Evolutionary conservation across 2,329 filamentous ascomycete species (phyloP), one percentile per base, ranked within the genome.

Genomic region (Aspergillus sp.): DNA sequence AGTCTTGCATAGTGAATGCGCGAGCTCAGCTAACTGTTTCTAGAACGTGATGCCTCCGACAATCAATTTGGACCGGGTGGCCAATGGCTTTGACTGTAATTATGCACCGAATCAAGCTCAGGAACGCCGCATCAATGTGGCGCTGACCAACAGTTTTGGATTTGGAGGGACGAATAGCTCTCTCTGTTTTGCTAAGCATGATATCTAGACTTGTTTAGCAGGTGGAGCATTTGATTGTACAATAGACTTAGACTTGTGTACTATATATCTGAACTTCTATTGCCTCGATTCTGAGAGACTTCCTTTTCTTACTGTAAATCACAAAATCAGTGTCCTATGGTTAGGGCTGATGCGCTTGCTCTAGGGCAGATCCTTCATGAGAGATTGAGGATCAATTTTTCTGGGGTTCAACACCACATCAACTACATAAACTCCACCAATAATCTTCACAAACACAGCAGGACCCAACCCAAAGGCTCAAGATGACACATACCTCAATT

Each of bases 151-250:
- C 72, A 98, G 94, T 74, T 99, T 99, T 79, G 95, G 95, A 0
- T 99, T 99, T 80, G 95, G 95, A 11, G 95, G 95, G 17, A 98
- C 94, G 1, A 99, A 99, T 79, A 93, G 94, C 47, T 93, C 88
- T 57, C 80, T 99, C 43, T 93, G 93, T 56, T 94, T 98, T 70
- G 69, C 74, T 5, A 72, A 68, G 57, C 69, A 57, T 54, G 60
- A 19, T 22, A 23, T 57, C n/a, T 38, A 30, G 30, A 7, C 9
- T 4, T 4, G 22, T 28, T 8, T 41, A 41, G 34, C 17, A 41
- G 34, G 11, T 41, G 11, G 34, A 41, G 34, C 34, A 41, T 4
- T 15, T 15, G 11, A 15, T 5, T 58, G 48, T 46, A 58, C 23
- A 28, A 50, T 50, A 49, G 34, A 41, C 5, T 11, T 50, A 50